Conservation (phyloP, 352 stramenopile species). For the Phytopythium aichiense region DNA sequence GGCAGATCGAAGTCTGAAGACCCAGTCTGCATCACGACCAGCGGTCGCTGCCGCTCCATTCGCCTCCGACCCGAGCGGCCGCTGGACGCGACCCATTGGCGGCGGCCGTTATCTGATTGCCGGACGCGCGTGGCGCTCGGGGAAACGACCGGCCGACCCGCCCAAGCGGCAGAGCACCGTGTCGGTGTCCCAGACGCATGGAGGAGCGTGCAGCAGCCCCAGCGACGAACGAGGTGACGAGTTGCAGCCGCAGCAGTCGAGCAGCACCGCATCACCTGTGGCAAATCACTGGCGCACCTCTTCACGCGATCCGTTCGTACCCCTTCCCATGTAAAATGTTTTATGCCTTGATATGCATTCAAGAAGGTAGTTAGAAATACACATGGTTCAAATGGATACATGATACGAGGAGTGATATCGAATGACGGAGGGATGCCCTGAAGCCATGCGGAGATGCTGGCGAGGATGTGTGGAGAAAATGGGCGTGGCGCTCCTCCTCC, state of each 20-base stretch:
- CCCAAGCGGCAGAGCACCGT: background rate
- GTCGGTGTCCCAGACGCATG: background rate
- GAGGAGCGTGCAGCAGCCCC: no score
- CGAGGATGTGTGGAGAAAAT: no score
- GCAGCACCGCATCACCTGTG: no score
- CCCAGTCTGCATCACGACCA: no score
- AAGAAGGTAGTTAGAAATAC: no score
- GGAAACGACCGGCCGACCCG: background rate
- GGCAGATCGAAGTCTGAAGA: background rate
- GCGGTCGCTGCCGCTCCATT: background rate
- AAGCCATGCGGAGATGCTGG: no score
- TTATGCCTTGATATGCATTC: background rate
- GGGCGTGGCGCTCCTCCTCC: no score
- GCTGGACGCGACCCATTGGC: background rate
- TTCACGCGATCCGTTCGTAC: background rate
- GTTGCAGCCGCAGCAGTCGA: no score
- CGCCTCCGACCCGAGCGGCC: background rate
- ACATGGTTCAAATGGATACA: no score
- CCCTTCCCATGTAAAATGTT: background rate
- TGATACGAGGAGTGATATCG: no score
- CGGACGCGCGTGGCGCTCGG: background rate
- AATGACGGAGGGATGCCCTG: no score
- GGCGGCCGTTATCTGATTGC: background rate
- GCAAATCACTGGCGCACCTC: background rate
- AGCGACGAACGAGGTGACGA: background rate